phyloP scores from a whole-genome alignment of 208 protist genomes.

The Angomonas ambiguus region DNA sequence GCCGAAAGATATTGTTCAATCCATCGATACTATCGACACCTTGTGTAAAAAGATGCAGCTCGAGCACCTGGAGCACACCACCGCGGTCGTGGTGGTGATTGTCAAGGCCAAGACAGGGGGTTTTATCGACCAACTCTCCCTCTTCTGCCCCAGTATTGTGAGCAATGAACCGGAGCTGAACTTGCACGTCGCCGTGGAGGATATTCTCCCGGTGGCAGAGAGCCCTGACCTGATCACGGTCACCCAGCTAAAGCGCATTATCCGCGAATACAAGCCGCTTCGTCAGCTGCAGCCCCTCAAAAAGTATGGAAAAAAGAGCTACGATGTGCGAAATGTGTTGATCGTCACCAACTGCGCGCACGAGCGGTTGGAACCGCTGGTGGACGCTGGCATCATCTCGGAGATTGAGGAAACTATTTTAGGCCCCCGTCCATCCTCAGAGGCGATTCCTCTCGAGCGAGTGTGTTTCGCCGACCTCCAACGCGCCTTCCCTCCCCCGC shows the following conservation, averaged over 20 bases:
- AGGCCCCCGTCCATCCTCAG: constrained; percentile 14
- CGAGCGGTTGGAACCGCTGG: constrained; percentile 62
- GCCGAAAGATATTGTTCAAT: constrained; percentile 18
- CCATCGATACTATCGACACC: constrained; percentile 41
- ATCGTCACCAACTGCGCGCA: constrained; percentile 65
- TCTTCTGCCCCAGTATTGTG: constrained; percentile 59
- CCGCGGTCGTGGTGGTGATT: constrained; percentile 75
- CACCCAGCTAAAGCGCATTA: constrained; percentile 72
- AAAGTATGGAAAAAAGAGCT: constrained; percentile 22
- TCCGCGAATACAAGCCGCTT: constrained; percentile 63
- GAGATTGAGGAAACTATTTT: constrained; percentile 65
- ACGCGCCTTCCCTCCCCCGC: constrained; percentile 62
- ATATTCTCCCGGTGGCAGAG: constrained; percentile 70
- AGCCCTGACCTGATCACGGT: constrained; percentile 64
- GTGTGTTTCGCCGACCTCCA: constrained; percentile 82
- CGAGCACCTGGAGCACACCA: constrained; percentile 54
- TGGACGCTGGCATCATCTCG: constrained; percentile 71
- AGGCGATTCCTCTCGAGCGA: constrained; percentile 47
- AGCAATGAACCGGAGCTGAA: constrained; percentile 49
- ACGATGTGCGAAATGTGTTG: constrained; percentile 67
- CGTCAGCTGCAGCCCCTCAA: constrained; percentile 34
- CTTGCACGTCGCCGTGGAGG: constrained; percentile 75
- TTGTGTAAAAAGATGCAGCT: constrained; percentile 37
- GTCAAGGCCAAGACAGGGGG: constrained; percentile 56
- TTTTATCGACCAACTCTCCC: constrained; percentile 71